Conservation (phyloP, 441 rosid species). For the Melastoma candidum region DNA sequence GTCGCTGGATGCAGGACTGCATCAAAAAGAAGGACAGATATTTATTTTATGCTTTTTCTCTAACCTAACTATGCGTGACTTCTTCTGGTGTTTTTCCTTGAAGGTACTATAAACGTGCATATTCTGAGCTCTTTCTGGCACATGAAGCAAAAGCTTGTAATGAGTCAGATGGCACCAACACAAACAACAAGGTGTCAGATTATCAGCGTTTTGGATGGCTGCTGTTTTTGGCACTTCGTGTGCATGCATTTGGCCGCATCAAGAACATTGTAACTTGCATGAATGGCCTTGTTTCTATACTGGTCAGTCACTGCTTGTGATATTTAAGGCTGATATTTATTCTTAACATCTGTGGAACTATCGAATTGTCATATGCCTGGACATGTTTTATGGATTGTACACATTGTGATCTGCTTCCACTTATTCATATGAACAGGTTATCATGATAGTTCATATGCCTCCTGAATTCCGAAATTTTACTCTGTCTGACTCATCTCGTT, state of each 20-base stretch:
- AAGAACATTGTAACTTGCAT: constrained; percentile 82
- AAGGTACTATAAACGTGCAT: constrained; percentile 80
- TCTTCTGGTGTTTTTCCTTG: constrained; percentile 10
- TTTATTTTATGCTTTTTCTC: not conserved
- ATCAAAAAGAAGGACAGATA: no score
- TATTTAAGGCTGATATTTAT: not conserved
- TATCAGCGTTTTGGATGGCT: constrained; percentile 93
- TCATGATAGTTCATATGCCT: constrained; percentile 80
- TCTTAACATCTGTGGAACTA: no score
- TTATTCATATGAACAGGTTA: constrained; percentile 47
- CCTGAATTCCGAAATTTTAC: constrained; percentile 62
- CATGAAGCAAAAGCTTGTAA: constrained; percentile 39
- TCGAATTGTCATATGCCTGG: not conserved
- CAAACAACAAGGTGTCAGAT: constrained; percentile 31
- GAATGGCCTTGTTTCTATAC: constrained; percentile 73
- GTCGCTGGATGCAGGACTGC: no score
- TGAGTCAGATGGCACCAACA: constrained; percentile 27
- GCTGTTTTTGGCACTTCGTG: constrained; percentile 84
- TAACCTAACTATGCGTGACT: not conserved
- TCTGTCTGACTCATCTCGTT: constrained; percentile 42
- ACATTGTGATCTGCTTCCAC: not conserved
- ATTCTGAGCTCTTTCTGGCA: constrained; percentile 56
- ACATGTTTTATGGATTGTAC: not conserved
- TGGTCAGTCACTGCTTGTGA: constrained; percentile 45
- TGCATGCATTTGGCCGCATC: constrained; percentile 68